Base-by-base conservation (phyloP, 805 yeast species). In the Candida argentea region DNA sequence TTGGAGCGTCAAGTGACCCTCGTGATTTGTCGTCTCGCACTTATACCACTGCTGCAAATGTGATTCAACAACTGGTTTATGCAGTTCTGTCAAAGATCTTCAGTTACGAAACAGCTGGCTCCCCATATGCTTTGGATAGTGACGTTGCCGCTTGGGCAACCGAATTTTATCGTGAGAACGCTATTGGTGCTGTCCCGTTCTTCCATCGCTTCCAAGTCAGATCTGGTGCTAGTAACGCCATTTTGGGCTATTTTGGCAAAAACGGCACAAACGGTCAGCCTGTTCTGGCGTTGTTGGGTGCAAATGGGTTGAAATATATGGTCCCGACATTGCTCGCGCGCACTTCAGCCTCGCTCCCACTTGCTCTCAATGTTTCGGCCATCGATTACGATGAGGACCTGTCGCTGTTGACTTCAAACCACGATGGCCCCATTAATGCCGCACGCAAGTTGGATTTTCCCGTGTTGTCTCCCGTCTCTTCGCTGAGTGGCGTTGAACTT, bases 161-260 rank as follows among this genome's bases (percentile, higher is more conserved):
- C 25, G 52, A 62, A 27, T 61, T 61, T 44, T 66, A 70, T 43
- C 43, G 65, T 25, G 45, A 49, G 22, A 78, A 79, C 46, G 59
- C 71, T 9, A 46, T 52, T 25, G 76, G 75, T 14, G 54, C 50
- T n/a, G 71, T 76, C 30, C 91, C 93, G 16, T 61, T 62, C 30
- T 53, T 78, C 40, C 62, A 73, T 46, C 58, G 68, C 37, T 52
- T 78, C 32, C 85, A 86, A 46, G 70, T 83, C 32, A 74, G 94
- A 50, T 61, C 79, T 2, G 96, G 95, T 43, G 91, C 95, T 18
- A 83, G 89, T 25, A 67, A 74, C 36, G 70, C 82, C 16, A 67
- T 89, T 25, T 59, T 82, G 28, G 96, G 95, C 21, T 87, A 76
- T 55, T 52, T 72, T 30, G 37, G 46, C 24, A 46, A 44, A 26